Base-by-base conservation (phyloP, 202 grass and related monocot genomes). In the Schoenoplectus tabernaemontani region DNA sequence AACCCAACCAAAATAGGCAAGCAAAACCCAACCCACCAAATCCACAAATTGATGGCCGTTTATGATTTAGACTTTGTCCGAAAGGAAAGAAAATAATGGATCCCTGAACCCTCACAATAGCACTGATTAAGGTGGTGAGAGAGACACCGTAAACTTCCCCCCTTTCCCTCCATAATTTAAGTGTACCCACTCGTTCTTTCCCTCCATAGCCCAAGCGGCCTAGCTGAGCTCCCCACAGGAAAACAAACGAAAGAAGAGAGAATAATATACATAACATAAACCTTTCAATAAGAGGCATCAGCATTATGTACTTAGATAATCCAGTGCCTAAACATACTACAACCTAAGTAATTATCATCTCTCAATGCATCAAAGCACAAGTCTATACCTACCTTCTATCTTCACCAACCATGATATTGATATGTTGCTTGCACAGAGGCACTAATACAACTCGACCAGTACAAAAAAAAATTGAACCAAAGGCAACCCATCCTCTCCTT, bases 341-440 rank as follows among this genome's bases (percentile, higher is more conserved):
- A 51, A 53, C 70, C 70, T 54, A 74, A 74, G 70, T 74, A 74
- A 74, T 33, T 53, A 74, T 74, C 44, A 51, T 74, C 68, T 33
- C 69, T 51, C 44, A 34, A 74, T 74, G 70, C 70, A 74, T 54
- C 42, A n/a, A 74, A 74, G 46, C 70, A 54, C 43, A 78, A 64
- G 77, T 80, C 77, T 80, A 80, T 64, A 80, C 77, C 77, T 80
- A 80, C 37, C 23, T 62, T 30, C 39, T 43, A 17, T 37, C 44
- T 38, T 30, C 19, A 47, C 77, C 11, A 10, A 60, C 39, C 57
- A 64, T n/a, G n/a, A n/a, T n/a, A n/a, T n/a, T 47, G 34, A 51
- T 54, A 74, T 36, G 43, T 54, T 7, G 6, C 70, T 53, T 10
- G 44, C 70, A n/a, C 70, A 34, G 24, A 74, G 46, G 24, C 46